Percentiles rank a stretch among this genome's conserved stretches.
Conservation (phyloP, 2,329 filamentous ascomycete species). For the Moelleriella libera region DNA sequence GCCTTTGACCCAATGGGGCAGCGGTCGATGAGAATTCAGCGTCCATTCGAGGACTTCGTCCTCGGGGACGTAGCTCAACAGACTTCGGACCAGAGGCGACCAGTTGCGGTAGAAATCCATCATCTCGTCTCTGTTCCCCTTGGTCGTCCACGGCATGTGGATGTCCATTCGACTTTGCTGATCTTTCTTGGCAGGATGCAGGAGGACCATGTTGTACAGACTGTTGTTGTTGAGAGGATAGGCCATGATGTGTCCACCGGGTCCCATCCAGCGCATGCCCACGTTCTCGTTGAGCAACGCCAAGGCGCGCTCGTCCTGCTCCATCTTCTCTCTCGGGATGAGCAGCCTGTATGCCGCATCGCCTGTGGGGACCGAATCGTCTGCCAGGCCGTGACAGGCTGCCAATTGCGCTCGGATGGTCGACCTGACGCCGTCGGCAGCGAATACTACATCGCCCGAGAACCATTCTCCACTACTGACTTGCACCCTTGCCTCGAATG, state of each 20-base stretch:
- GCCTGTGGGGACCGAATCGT: slow-evolving; percentile 21
- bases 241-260: slow-evolving; percentile 51
- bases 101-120: slow-evolving; percentile 44
- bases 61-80: slow-evolving; percentile 48
- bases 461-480: slow-evolving; percentile 37
- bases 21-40: slow-evolving; percentile 43
- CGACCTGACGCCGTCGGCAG: slow-evolving; percentile 42
- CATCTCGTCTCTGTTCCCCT: slow-evolving; percentile 31
- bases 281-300: slow-evolving; percentile 40
- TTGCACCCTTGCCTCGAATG: slow-evolving; percentile 10
- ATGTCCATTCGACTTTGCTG: slow-evolving; percentile 29
- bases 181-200: neutral
- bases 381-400: neutral
- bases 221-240: slow-evolving; percentile 49
- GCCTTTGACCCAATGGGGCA: slow-evolving; percentile 23
- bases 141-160: slow-evolving; percentile 42
- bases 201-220: slow-evolving; percentile 52
- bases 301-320: slow-evolving; percentile 50
- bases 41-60: slow-evolving; percentile 56
- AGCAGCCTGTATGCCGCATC: slow-evolving; percentile 41
- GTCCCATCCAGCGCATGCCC: slow-evolving; percentile 52
- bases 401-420: slow-evolving; percentile 36
- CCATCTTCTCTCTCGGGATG: slow-evolving; percentile 42
- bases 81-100: slow-evolving; percentile 43
- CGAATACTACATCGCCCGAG: slow-evolving; percentile 16